Evolutionary conservation across 352 stramenopile genomes (phyloP).

Genomic region (Phytopythium kandeliae): DNA sequence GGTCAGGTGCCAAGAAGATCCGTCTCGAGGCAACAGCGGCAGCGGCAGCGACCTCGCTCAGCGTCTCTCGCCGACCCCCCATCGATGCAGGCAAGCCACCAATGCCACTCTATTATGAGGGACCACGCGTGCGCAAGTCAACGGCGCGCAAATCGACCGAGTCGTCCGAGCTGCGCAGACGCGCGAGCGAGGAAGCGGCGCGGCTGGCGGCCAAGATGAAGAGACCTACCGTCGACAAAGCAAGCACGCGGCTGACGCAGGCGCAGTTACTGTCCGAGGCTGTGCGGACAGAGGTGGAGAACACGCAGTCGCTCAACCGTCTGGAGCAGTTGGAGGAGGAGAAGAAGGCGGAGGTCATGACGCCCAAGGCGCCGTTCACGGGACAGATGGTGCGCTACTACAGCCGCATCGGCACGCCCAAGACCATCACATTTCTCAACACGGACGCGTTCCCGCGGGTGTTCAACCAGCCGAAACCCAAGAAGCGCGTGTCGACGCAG

Average conservation of each 20-base stretch:
- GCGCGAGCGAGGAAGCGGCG: slow-evolving; percentile 46
- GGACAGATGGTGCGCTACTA: slow-evolving; percentile 65
- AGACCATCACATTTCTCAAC: slow-evolving; percentile 84
- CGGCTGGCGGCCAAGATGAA: slow-evolving; percentile 28
- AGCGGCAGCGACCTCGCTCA: no score
- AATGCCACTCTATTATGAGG: slow-evolving; percentile 20
- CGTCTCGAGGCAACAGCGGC: slow-evolving; percentile 14
- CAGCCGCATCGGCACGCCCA: slow-evolving; percentile 51
- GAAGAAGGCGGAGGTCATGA: slow-evolving; percentile 60
- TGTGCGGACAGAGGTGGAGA: slow-evolving; percentile 74
- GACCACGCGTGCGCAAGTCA: slow-evolving; percentile 44
- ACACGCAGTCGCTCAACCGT: slow-evolving; percentile 69
- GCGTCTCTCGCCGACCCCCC: no score
- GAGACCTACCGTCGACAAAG: slow-evolving; percentile 25
- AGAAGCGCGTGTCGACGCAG: slow-evolving; percentile 41
- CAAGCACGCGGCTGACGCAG: slow-evolving; percentile 55
- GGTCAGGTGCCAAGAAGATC: not conserved
- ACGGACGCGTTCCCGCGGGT: slow-evolving; percentile 52
- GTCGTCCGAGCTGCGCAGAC: slow-evolving; percentile 50
- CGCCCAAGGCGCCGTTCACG: slow-evolving; percentile 66
- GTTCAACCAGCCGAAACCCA: slow-evolving; percentile 56
- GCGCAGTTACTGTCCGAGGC: slow-evolving; percentile 64
- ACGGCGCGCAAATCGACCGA: slow-evolving; percentile 55
- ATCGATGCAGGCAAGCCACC: no score
- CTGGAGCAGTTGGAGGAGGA: slow-evolving; percentile 81